phyloP scores from a whole-genome alignment of 805 yeast genomes.

The Candida oleophila region DNA sequence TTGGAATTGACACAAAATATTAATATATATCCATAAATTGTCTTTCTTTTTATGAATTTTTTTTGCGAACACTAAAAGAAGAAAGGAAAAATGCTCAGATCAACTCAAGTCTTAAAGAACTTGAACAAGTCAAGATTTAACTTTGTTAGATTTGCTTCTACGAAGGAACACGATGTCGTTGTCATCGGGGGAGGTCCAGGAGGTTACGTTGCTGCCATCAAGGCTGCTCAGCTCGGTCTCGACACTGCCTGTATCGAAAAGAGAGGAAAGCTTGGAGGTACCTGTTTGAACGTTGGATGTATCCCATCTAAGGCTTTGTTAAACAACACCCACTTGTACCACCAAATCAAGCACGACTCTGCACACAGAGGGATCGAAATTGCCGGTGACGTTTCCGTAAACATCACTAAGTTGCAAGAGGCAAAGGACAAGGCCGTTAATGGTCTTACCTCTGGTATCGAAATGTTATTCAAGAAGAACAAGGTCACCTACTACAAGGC shows the following conservation, averaged over 20 bases:
- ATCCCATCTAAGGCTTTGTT: conserved; percentile 95
- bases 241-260: conserved; percentile 96
- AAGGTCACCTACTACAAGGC: conserved; percentile 95
- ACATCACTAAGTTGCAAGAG: conserved; percentile 77
- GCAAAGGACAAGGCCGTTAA: conserved; percentile 90
- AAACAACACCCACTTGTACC: conserved; percentile 92
- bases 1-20: background rate
- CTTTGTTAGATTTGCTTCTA: conserved; percentile 41
- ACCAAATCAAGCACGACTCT: conserved; percentile 83
- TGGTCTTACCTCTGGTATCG: conserved; percentile 91
- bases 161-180: conserved; percentile 73
- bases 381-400: conserved; percentile 65
- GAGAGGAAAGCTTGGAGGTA: conserved; percentile 96
- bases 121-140: conserved; percentile 7
- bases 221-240: conserved; percentile 93
- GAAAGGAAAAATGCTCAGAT: background rate
- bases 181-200: conserved; percentile 99
- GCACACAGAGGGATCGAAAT: conserved; percentile 88
- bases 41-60: too few species aligned
- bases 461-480: conserved; percentile 92
- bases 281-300: conserved; percentile 98
- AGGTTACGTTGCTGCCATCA: conserved; percentile 98
- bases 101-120: background rate
- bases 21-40: too few species aligned
- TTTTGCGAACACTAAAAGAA: too few species aligned